Base-by-base conservation (phyloP, 164 flowering plant species). In the Nymphaea thermarum region DNA sequence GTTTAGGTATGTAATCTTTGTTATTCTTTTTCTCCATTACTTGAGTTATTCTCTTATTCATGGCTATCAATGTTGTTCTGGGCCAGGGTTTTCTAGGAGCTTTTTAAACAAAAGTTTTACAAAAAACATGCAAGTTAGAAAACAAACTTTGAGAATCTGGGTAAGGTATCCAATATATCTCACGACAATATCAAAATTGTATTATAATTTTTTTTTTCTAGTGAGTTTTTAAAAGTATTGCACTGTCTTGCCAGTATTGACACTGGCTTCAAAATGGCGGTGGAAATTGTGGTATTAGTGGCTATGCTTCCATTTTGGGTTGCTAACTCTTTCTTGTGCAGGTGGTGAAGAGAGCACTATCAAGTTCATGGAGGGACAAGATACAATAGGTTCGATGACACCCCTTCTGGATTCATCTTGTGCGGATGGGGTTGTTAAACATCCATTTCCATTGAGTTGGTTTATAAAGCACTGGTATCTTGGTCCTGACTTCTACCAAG, bases 361-460 rank as follows among this genome's bases (percentile, higher is more conserved):
- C 68, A 83, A 88, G 70, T 87, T 80, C 64, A 90, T 94, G 96
- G 98, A 94, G 78, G 78, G 78, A 59, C 83, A 85, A 63, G 73
- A 80, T 11, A 64, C 80, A 66, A 74, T 81, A 25, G 75, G 60
- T 77, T 77, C 83, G 47, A 79, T 81, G 67, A 71, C 77, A 17
- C 99, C 98, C 70, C 91, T 92, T 73, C 68, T 92, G 70, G 95
- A 91, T 68, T 89, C 73, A 45, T 75, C 89, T 66, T 90, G 84
- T 79, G 67, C 82, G 25, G 90, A 85, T 82, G 97, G 98, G 72
- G 83, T 83, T 76, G 93, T 95, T 18, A 86, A 88, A 67, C 99
- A 92, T 78, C 97, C 99, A 60, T 94, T 88, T 70, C 99, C 99
- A n/a, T 69, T 95, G 63, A 95, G 86, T 73, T 95, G 83, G 77